Percentiles rank a stretch among this genome's conserved stretches.
These are phyloP conservation scores for Spizellomyces punctatus DNA, from an alignment of 192 early-diverging fungal genomes.

Conservation along the genomic window DNA sequence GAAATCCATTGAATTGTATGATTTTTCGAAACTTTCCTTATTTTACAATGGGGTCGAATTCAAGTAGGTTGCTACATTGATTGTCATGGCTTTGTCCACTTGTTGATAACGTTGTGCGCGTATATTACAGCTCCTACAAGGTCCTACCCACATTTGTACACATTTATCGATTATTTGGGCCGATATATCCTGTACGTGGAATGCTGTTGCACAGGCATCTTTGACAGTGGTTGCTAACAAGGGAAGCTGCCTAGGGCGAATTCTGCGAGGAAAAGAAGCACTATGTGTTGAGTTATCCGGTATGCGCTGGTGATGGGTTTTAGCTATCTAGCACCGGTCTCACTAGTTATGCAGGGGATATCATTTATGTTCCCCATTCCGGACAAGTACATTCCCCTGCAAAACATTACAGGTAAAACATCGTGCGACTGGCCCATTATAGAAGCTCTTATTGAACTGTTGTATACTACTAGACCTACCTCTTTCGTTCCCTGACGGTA, in stretches of 20 bases:
- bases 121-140: constrained; percentile 53
- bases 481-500: constrained; percentile 73
- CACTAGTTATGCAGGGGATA: constrained; percentile 52
- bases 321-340: not conserved
- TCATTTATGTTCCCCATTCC: constrained; percentile 76
- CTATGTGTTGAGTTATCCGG: constrained; percentile 73
- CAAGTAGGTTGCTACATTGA: constrained; percentile 37
- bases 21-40: constrained; percentile 57
- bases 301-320: constrained; percentile 33
- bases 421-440: not conserved
- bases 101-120: not conserved
- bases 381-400: constrained; percentile 48
- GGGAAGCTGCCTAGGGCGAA: constrained; percentile 54
- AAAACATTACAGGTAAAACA: constrained; percentile 10
- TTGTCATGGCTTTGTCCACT: not conserved
- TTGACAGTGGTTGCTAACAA: not conserved
- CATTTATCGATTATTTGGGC: constrained; percentile 74
- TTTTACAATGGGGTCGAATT: constrained; percentile 62
- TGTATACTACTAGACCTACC: constrained; percentile 54
- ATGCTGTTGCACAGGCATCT: not conserved
- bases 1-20: constrained; percentile 65
- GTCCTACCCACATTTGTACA: constrained; percentile 66
- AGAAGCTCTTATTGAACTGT: not conserved
- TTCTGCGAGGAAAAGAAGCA: constrained; percentile 51
- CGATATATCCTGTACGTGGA: constrained; percentile 30